Conservation (phyloP, 768 basidiomycete species). For the Paxillus ammoniavirescens region DNA sequence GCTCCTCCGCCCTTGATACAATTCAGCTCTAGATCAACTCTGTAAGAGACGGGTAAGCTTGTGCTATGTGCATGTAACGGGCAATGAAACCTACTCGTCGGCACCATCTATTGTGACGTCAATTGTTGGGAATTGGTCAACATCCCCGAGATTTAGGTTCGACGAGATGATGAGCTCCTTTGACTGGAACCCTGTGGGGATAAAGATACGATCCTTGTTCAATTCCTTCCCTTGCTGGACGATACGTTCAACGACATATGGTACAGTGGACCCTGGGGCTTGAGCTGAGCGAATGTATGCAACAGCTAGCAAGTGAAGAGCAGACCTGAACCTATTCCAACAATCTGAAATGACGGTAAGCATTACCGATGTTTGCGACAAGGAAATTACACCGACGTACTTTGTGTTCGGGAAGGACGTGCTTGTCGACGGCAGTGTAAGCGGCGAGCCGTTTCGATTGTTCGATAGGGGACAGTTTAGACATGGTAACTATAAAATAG, state of each 20-base stretch:
- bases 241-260: slow-evolving; percentile 95
- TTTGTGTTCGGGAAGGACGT: slow-evolving; percentile 80
- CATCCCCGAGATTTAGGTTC: slow-evolving; percentile 78
- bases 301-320: neutral
- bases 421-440: slow-evolving; percentile 89
- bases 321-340: slow-evolving; percentile 84
- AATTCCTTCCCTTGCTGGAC: slow-evolving; percentile 72
- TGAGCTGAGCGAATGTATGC: neutral
- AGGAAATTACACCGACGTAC: slow-evolving; percentile 40
- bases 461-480: slow-evolving; percentile 56
- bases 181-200: slow-evolving; percentile 95
- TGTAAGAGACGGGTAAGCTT: slow-evolving; percentile 26
- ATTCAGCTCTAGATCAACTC: slow-evolving; percentile 84
- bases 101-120: slow-evolving; percentile 99
- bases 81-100: slow-evolving; percentile 68
- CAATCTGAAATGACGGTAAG: slow-evolving; percentile 47
- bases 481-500: neutral
- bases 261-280: slow-evolving; percentile 81
- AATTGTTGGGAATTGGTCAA: slow-evolving; percentile 82
- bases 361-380: neutral
- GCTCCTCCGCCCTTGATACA: slow-evolving; percentile 98
- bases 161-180: slow-evolving; percentile 89
- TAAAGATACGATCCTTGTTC: slow-evolving; percentile 83
- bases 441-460: slow-evolving; percentile 88
- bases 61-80: neutral